phyloP scores from a whole-genome alignment of 2,329 filamentous ascomycete genomes.

The Fusarium succisae region DNA sequence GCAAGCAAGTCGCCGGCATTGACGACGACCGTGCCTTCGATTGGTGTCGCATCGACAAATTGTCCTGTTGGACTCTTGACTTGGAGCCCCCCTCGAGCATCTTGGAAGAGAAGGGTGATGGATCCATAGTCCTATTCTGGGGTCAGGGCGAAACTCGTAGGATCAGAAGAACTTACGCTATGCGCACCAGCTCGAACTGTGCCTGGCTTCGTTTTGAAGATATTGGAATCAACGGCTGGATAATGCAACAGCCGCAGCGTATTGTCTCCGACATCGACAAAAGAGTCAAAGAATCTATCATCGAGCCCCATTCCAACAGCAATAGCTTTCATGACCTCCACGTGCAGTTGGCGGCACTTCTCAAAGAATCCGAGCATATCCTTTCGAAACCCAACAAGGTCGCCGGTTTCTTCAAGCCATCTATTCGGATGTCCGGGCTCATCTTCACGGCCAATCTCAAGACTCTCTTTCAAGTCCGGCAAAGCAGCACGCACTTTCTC shows the following conservation, averaged over 20 bases:
- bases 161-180: constrained; percentile 53
- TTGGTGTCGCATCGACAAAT: constrained; percentile 86
- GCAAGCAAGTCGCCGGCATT: constrained; percentile 90
- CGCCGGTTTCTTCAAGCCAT: constrained; percentile 68
- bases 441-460: constrained; percentile 71
- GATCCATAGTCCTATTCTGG: constrained; percentile 62
- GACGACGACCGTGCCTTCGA: constrained; percentile 82
- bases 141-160: not conserved
- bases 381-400: constrained; percentile 66
- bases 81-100: constrained; percentile 64
- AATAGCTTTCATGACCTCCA: constrained; percentile 84
- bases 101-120: constrained; percentile 71
- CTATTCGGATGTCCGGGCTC: constrained; percentile 74
- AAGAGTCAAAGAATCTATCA: constrained; percentile 78
- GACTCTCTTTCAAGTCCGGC: constrained; percentile 73
- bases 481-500: constrained; percentile 64
- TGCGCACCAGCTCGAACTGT: constrained; percentile 83
- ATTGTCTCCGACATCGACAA: constrained; percentile 75
- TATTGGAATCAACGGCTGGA: constrained; percentile 70
- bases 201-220: constrained; percentile 72
- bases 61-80: constrained; percentile 75
- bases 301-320: constrained; percentile 81
- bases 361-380: constrained; percentile 79
- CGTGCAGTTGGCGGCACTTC: constrained; percentile 78
- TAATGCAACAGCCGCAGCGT: constrained; percentile 81